Conservation (phyloP, 306 rosid genomes). For the Lathyrus sativus region DNA sequence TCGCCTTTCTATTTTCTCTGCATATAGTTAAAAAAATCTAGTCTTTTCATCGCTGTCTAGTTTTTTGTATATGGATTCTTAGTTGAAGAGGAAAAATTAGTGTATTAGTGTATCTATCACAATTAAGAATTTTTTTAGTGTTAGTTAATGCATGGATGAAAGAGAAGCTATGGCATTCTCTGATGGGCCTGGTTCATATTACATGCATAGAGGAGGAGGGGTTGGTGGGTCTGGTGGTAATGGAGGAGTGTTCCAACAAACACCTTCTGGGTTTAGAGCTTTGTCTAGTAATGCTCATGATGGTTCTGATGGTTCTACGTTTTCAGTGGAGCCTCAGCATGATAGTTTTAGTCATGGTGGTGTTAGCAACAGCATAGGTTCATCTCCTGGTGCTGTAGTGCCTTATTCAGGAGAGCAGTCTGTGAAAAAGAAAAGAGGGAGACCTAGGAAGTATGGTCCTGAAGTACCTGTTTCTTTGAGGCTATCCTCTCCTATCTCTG, state of each 20-base stretch:
- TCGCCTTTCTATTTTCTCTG: constrained; percentile 24
- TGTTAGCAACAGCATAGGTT: constrained; percentile 40
- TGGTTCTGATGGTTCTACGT: constrained; percentile 55
- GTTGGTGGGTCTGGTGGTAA: constrained; percentile 60
- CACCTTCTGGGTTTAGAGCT: constrained; percentile 69
- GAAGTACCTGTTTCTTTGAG: constrained; percentile 77
- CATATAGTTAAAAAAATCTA: constrained; percentile 30
- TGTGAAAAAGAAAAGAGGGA: constrained; percentile 87
- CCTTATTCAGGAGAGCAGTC: constrained; percentile 66
- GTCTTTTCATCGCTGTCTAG: constrained; percentile 17
- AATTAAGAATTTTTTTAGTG: constrained; percentile 45
- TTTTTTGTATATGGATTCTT: constrained; percentile 26
- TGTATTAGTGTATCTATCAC: constrained; percentile 26
- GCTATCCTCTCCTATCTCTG: constrained; percentile 76
- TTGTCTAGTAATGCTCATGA: constrained; percentile 59
- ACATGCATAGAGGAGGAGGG: constrained; percentile 81
- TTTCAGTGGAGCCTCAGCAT: constrained; percentile 55
- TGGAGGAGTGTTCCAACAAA: constrained; percentile 63
- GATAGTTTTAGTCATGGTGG: constrained; percentile 57
- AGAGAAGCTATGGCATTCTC: constrained; percentile 93
- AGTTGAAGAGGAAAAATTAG: constrained; percentile 6
- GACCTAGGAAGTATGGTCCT: constrained; percentile 90
- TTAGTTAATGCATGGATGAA: constrained; percentile 96
- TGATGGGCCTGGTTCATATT: constrained; percentile 83
- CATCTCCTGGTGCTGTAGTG: constrained; percentile 39